Evolutionary conservation across 805 yeast genomes (phyloP).

Genomic region (Candida multigemmis): DNA sequence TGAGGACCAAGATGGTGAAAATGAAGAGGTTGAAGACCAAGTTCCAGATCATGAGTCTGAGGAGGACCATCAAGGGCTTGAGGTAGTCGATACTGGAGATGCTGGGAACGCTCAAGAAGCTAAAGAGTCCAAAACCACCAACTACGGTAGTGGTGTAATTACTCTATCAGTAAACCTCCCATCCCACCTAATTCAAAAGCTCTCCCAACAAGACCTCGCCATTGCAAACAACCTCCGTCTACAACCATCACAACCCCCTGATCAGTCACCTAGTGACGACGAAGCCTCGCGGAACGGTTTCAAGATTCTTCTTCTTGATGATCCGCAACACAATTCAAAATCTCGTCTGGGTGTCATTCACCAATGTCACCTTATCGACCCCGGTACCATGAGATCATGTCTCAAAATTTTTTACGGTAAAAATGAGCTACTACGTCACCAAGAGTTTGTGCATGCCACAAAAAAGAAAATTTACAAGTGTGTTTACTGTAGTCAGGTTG

Average conservation of each 20-base stretch:
- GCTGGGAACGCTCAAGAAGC: neutral
- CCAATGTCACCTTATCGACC: conserved; percentile 31
- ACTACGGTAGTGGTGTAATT: conserved; percentile 3
- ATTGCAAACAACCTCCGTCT: neutral
- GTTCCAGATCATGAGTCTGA: conserved; percentile 1
- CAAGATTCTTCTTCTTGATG: conserved; percentile 1
- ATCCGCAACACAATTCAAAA: conserved; percentile 4
- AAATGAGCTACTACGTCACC: conserved; percentile 33
- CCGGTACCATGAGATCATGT: conserved; percentile 20
- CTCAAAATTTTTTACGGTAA: conserved; percentile 34
- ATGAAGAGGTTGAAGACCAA: conserved; percentile 6
- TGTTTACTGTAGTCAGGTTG: conserved; percentile 25
- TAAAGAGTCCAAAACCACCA: conserved; percentile 1
- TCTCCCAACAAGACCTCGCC: neutral
- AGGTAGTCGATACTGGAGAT: conserved; percentile 3
- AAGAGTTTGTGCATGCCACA: conserved; percentile 38
- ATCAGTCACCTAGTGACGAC: conserved; percentile 2
- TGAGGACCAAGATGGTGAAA: conserved; percentile 1
- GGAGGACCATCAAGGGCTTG: conserved; percentile 4
- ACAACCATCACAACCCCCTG: neutral
- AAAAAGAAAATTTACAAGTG: conserved; percentile 32
- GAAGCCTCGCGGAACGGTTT: neutral
- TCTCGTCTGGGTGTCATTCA: conserved; percentile 26
- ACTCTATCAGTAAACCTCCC: no score
- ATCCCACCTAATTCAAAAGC: conserved; percentile 1